A percentile compares a stretch with the other conserved stretches of the same genome.
phyloP scores from a whole-genome alignment of 257 asterid species.

The Gentiana dahurica region DNA sequence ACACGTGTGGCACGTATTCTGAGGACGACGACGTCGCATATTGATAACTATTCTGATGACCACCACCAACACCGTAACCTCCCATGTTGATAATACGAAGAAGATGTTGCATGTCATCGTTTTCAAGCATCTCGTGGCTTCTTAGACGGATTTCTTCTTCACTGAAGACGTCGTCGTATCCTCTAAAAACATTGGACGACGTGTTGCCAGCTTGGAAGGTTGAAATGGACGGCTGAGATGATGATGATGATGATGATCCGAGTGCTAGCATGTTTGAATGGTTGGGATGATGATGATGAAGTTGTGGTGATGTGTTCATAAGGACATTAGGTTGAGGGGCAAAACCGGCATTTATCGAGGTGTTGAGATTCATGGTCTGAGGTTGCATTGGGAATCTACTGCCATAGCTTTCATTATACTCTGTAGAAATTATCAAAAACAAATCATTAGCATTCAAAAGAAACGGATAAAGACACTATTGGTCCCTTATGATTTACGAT shows the following conservation, averaged over 20 bases:
- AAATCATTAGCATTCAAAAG: no score
- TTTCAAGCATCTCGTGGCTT: conserved; percentile 92
- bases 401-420: conserved; percentile 38
- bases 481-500: no score
- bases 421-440: conserved; percentile 21
- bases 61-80: conserved; percentile 41
- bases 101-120: conserved; percentile 87
- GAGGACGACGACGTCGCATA: conserved; percentile 13
- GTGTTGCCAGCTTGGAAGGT: conserved; percentile 42
- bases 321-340: conserved; percentile 39
- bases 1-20: conserved; percentile 40
- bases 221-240: conserved; percentile 41
- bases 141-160: conserved; percentile 84
- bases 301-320: conserved; percentile 31
- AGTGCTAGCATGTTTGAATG: conserved; percentile 46
- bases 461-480: no score
- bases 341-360: conserved; percentile 34
- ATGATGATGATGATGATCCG: conserved; percentile 14
- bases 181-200: conserved; percentile 46
- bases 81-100: conserved; percentile 70
- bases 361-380: conserved; percentile 48
- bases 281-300: conserved; percentile 30
- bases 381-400: conserved; percentile 37
- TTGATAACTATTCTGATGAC: conserved; percentile 34
- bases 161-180: conserved; percentile 42